Evolutionary conservation across 148 eudicot genomes (phyloP).

Genomic region (Cornus kousa): DNA sequence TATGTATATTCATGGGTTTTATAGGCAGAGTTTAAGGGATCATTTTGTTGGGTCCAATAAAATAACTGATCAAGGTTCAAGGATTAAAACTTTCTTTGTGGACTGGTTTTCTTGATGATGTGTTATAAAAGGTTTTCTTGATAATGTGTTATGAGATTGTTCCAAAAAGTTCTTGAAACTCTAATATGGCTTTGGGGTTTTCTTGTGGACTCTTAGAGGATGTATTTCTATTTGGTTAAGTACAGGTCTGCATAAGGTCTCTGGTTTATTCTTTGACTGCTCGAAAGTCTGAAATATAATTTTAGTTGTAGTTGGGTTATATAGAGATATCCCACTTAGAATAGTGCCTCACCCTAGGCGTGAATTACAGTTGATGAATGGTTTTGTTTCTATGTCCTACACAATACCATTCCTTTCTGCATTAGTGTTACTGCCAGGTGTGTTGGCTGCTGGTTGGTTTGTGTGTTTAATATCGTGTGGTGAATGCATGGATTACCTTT

Average conservation of each 20-base stretch:
- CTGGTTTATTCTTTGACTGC: background rate
- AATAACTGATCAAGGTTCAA: background rate
- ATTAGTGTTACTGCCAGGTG: background rate
- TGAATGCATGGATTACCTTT: background rate
- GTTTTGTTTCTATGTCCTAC: background rate
- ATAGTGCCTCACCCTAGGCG: background rate
- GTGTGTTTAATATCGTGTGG: background rate
- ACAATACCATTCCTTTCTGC: background rate
- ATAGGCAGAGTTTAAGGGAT: background rate
- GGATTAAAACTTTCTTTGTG: background rate
- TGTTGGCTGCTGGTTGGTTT: background rate
- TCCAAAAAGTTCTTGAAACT: no score
- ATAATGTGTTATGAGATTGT: no score
- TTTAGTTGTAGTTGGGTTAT: background rate
- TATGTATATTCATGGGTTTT: background rate
- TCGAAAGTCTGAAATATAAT: background rate
- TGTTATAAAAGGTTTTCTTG: no score
- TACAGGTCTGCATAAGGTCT: no score
- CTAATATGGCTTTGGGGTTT: no score
- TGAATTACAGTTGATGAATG: background rate
- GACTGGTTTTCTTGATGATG: no score
- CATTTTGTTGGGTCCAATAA: background rate
- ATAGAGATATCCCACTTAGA: background rate
- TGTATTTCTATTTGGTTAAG: no score
- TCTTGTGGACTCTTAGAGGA: no score